phyloP scores from a whole-genome alignment of 768 basidiomycete genomes.

The Amanita subjunquillea region DNA sequence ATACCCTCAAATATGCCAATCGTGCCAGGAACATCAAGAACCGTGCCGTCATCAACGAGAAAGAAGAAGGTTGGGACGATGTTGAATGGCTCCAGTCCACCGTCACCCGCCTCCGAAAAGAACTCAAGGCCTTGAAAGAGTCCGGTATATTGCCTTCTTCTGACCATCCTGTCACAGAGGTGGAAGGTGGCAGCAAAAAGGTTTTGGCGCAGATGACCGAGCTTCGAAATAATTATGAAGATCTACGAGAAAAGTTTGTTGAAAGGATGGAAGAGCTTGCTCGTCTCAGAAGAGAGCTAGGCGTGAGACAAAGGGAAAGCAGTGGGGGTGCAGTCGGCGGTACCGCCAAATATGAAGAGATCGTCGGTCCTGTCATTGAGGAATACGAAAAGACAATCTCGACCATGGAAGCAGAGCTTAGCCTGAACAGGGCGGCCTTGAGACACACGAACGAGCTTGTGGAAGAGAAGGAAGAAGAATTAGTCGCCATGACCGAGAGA shows the following conservation, averaged over 20 bases:
- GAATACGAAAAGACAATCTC: constrained; percentile 98
- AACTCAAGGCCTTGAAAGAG: constrained; percentile 73
- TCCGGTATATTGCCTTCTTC: constrained; percentile 29
- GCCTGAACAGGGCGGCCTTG: constrained; percentile 77
- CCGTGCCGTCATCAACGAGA: constrained; percentile 81
- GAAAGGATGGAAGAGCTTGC: constrained; percentile 86
- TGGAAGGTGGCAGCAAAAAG: constrained; percentile 64
- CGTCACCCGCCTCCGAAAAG: constrained; percentile 76
- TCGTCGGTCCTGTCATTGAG: constrained; percentile 95
- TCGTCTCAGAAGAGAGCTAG: constrained; percentile 66
- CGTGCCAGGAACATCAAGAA: constrained; percentile 98
- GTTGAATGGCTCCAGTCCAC: constrained; percentile 91
- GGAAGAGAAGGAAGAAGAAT: constrained; percentile 82
- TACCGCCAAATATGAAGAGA: constrained; percentile 79
- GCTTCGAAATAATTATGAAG: constrained; percentile 78
- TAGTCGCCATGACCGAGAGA: constrained; percentile 52
- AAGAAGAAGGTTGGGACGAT: constrained; percentile 98
- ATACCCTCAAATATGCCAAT: constrained; percentile 94
- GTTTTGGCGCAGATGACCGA: constrained; percentile 75
- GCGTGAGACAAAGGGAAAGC: constrained; percentile 57
- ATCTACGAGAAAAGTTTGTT: constrained; percentile 73
- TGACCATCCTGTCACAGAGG: constrained; percentile 22
- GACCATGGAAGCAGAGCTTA: constrained; percentile 89
- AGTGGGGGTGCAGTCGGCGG: constrained; percentile 53
- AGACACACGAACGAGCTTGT: constrained; percentile 88